These are phyloP conservation scores for Iberis pinnata DNA, from an alignment of 345 rosid genomes.

Conservation along the genomic window DNA sequence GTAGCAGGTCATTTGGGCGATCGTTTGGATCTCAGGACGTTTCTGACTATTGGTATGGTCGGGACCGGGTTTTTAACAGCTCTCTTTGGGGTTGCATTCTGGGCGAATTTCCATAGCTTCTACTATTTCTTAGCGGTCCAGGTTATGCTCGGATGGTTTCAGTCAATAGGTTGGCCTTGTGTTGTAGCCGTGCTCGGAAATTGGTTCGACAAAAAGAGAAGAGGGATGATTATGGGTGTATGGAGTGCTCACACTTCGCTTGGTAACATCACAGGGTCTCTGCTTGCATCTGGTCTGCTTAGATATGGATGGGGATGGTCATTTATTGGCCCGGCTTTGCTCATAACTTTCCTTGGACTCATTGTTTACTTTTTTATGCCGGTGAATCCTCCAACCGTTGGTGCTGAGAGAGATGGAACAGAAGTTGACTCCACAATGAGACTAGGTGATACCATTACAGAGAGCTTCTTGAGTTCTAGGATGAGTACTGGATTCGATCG, in stretches of 20 bases:
- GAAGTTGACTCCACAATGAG: constrained; percentile 52
- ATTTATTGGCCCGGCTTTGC: constrained; percentile 68
- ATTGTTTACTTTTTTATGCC: constrained; percentile 66
- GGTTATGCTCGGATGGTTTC: constrained; percentile 73
- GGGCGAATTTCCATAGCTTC: constrained; percentile 68
- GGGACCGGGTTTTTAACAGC: constrained; percentile 83
- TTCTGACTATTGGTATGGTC: constrained; percentile 76
- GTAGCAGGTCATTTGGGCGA: constrained; percentile 92
- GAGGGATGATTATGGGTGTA: constrained; percentile 92
- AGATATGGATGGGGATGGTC: constrained; percentile 99
- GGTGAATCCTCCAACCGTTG: constrained; percentile 66
- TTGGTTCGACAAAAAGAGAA: constrained; percentile 87
- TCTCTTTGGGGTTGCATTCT: constrained; percentile 71
- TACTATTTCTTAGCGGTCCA: constrained; percentile 65
- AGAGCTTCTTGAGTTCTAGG: constrained; percentile 49
- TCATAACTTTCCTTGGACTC: constrained; percentile 56
- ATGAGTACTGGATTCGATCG: constrained; percentile 34
- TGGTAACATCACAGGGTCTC: constrained; percentile 81
- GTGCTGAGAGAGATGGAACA: constrained; percentile 50
- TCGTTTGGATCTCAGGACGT: constrained; percentile 68
- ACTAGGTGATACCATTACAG: constrained; percentile 42
- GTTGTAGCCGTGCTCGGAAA: constrained; percentile 92
- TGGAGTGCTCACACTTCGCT: constrained; percentile 97
- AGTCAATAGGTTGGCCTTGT: constrained; percentile 98
- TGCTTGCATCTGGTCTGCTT: constrained; percentile 64